Conservation (phyloP, 108 stramenopile species). For the Nitzschia palea region DNA sequence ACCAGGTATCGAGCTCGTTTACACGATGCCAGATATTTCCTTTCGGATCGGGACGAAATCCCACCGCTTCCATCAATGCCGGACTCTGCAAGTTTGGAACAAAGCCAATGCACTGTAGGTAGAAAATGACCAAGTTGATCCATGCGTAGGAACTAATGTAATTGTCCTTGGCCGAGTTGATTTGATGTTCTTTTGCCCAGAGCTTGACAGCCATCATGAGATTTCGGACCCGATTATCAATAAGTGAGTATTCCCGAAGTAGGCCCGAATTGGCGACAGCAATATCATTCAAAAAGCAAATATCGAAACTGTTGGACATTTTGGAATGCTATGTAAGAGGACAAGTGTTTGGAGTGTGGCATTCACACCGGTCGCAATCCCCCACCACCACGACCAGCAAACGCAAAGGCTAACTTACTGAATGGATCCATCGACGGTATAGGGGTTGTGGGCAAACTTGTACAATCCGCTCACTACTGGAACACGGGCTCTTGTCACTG, state of each 20-base stretch:
- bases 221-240: conserved; percentile 55
- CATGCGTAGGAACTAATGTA: conserved; percentile 74
- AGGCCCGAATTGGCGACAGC: conserved; percentile 78
- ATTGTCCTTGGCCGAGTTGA: conserved; percentile 66
- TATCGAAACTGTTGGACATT: conserved; percentile 63
- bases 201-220: conserved; percentile 77
- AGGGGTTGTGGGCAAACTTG: conserved; percentile 58
- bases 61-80: conserved; percentile 45
- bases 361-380: too few species aligned
- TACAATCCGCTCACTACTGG: conserved; percentile 78
- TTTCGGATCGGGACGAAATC: conserved; percentile 36
- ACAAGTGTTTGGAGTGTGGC: background rate
- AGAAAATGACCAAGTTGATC: conserved; percentile 81
- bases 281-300: conserved; percentile 87
- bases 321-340: background rate
- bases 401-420: conserved; percentile 24
- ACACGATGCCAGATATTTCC: conserved; percentile 64
- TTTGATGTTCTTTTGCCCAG: conserved; percentile 59
- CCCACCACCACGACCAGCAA: background rate
- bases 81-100: conserved; percentile 68
- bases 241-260: conserved; percentile 73
- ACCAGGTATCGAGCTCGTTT: conserved; percentile 63
- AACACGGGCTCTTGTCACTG: conserved; percentile 66
- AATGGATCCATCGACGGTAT: conserved; percentile 58
- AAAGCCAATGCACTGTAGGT: conserved; percentile 72